These are phyloP conservation scores for Fusarium coicis DNA, from an alignment of 2,329 filamentous ascomycete species.

Conservation along the genomic window DNA sequence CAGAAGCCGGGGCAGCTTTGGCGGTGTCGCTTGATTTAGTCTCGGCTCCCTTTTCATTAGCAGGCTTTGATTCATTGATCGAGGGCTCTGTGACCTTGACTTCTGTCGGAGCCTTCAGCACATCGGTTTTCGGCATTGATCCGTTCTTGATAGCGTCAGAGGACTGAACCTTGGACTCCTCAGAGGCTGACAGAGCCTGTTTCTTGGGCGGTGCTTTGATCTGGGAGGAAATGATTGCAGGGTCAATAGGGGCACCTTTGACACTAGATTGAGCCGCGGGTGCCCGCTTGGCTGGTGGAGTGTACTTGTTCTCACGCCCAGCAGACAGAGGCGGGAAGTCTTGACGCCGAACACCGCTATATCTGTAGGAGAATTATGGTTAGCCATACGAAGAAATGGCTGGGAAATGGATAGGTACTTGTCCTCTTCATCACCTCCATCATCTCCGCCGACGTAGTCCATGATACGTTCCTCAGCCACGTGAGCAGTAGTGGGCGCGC, in stretches of 20 bases:
- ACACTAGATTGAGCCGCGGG: conserved; percentile 79
- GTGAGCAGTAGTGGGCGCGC: conserved; percentile 78
- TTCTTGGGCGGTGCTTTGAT: conserved; percentile 63
- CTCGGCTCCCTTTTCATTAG: conserved; percentile 48
- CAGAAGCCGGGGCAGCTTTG: conserved; percentile 47
- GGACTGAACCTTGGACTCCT: conserved; percentile 42
- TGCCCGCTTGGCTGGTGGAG: conserved; percentile 86
- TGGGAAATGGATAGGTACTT: conserved; percentile 66
- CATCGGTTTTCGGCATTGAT: conserved; percentile 42
- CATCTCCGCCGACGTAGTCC: conserved; percentile 70
- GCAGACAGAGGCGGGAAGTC: conserved; percentile 74
- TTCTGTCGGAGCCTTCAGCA: conserved; percentile 42
- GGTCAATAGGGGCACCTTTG: conserved; percentile 81
- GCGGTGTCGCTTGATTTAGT: conserved; percentile 45
- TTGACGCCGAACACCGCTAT: conserved; percentile 88
- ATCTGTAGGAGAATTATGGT: conserved; percentile 60
- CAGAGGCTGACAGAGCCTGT: conserved; percentile 39
- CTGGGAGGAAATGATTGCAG: conserved; percentile 91
- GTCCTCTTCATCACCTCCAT: conserved; percentile 85
- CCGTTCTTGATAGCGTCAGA: conserved; percentile 48
- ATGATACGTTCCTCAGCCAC: conserved; percentile 88
- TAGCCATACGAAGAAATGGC: conserved; percentile 16
- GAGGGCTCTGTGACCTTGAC: conserved; percentile 42
- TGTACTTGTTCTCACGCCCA: conserved; percentile 77
- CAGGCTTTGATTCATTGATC: conserved; percentile 46